phyloP scores from a whole-genome alignment of 495 filamentous ascomycete genomes.

The Aspergillus nidulans region DNA sequence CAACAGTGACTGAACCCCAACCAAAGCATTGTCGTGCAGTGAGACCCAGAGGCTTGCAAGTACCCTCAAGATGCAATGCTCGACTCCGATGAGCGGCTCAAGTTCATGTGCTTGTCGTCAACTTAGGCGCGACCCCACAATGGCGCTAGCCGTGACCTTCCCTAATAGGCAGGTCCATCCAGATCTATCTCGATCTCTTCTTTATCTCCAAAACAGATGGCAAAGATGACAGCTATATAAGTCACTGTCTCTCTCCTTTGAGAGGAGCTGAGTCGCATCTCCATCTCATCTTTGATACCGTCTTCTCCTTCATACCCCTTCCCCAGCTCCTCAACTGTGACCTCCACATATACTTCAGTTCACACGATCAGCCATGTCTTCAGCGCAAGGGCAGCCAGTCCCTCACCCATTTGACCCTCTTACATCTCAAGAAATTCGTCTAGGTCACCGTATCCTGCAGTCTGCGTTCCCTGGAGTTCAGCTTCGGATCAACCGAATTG shows the following conservation, averaged over 20 bases:
- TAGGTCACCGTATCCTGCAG: slow-evolving; percentile 37
- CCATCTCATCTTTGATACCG: background rate
- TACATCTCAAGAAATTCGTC: slow-evolving; percentile 38
- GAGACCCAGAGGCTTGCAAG: background rate
- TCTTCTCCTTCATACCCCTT: background rate
- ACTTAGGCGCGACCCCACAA: slow-evolving; percentile 6
- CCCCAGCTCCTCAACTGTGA: background rate
- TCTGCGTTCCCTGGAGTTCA: slow-evolving; percentile 36
- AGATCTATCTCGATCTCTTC: background rate
- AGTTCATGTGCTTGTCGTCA: background rate
- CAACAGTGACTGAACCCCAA: background rate
- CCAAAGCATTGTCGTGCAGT: background rate
- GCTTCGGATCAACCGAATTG: slow-evolving; percentile 43
- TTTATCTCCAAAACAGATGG: background rate
- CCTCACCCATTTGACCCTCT: slow-evolving; percentile 44
- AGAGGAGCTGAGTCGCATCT: background rate
- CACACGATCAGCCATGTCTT: slow-evolving; percentile 12
- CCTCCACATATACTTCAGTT: background rate
- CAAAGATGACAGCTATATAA: slow-evolving; percentile 6
- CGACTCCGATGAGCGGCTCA: background rate
- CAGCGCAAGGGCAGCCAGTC: slow-evolving; percentile 11
- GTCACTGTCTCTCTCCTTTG: background rate
- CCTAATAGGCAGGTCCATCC: slow-evolving; percentile 26
- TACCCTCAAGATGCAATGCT: background rate
- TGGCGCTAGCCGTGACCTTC: slow-evolving; percentile 12